Evolutionary conservation across 2,329 filamentous ascomycete genomes (phyloP), one percentile per base, ranked within the genome.

Genomic region (Bimuria novae-zelandiae): DNA sequence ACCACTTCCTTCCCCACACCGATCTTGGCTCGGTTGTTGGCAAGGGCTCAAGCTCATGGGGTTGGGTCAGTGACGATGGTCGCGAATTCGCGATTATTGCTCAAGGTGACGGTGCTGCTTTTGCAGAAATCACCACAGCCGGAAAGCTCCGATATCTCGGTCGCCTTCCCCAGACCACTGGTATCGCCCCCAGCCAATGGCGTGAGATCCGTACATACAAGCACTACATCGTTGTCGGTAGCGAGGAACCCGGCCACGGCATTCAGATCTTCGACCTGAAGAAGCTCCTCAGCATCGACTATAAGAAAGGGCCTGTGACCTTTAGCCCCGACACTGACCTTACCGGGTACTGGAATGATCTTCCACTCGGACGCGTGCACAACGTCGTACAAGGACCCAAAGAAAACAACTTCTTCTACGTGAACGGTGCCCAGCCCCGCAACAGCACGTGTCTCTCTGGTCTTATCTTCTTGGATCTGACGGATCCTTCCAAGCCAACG

Each of bases 231-330:
- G 71, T 77, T 29, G 80, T 70, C 16, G 62, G 69, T 42, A 62
- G 62, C 36, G 64, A 72, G 60, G 77, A 67, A 78, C 84, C 71
- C 75, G 80, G 48, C 72, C 80, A 83, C 57, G 73, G 75, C 32
- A 68, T 87, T 39, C 84, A 86, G 68, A 76, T 84, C 67, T 84
- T 85, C 58, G 81, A 84, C 67, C 76, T 84, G 76, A 76, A 72
- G 54, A 83, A 75, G 64, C 62, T 73, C 7, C 46, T 72, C 17
- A 50, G 51, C 16, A 61, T 73, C n/a, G 64, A 69, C 53, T 62
- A 62, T 51, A 63, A 62, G 4, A 63, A 67, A 33, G 67, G 51
- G 39, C 70, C 70, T 1, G 64, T 67, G 33, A 66, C 55, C 4
- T 73, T 73, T 41, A 58, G 66, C 54, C 63, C 67, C 11, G 60